A percentile compares a stretch with the other conserved stretches of the same genome.
phyloP scores from a whole-genome alignment of 1,284 basidiomycete species.

The Pterula multifida region DNA sequence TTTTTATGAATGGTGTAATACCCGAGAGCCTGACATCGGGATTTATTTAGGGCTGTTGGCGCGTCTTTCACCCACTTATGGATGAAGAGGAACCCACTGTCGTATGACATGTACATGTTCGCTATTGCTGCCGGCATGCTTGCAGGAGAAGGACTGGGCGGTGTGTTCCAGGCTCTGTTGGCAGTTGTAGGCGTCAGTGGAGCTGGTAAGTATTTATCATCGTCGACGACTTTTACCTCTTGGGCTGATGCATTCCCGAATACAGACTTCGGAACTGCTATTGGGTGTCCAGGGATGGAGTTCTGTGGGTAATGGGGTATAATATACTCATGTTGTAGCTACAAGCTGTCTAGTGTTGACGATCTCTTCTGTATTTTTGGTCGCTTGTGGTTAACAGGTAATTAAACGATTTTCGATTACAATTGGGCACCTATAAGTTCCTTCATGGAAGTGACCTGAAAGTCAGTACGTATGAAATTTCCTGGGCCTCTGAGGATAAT shows the following conservation, averaged over 20 bases:
- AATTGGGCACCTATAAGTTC: too few relatives aligned
- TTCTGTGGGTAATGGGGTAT: slow-evolving; percentile 42
- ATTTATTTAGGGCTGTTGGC: slow-evolving; percentile 25
- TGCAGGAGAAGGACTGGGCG: slow-evolving; percentile 59
- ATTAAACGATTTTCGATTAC: too few relatives aligned
- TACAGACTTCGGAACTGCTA: slow-evolving; percentile 30
- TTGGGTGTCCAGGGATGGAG: slow-evolving; percentile 36
- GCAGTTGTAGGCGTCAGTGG: slow-evolving; percentile 39
- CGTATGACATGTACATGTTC: slow-evolving; percentile 51
- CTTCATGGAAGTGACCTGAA: too few relatives aligned
- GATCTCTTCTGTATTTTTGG: too few relatives aligned
- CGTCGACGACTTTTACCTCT: background rate
- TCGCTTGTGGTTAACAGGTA: too few relatives aligned
- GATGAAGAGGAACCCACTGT: slow-evolving; percentile 29
- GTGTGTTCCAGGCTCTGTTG: slow-evolving; percentile 50
- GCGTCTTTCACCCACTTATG: slow-evolving; percentile 36
- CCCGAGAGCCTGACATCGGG: too few relatives aligned
- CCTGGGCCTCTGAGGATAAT: too few relatives aligned
- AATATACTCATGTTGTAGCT: too few relatives aligned
- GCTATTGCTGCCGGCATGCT: slow-evolving; percentile 47
- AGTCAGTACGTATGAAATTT: too few relatives aligned
- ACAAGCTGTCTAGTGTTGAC: too few relatives aligned
- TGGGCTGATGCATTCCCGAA: slow-evolving; percentile 1
- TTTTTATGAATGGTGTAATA: too few relatives aligned
- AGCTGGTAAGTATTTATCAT: slow-evolving; percentile 20